phyloP scores from a whole-genome alignment of 441 rosid species.

The Theobroma grandiflorum region DNA sequence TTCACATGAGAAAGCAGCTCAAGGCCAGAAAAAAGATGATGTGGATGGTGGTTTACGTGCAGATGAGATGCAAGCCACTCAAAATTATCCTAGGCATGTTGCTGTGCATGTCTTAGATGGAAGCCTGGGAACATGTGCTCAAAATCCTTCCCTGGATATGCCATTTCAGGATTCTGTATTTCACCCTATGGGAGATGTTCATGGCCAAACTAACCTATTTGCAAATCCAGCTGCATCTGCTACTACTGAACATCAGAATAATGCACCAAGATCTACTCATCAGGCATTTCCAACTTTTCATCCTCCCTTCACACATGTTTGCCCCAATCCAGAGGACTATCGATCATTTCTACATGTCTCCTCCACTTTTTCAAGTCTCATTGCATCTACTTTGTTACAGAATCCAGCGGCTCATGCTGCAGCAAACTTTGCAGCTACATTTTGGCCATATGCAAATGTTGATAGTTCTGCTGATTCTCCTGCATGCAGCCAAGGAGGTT shows the following conservation, averaged over 20 bases:
- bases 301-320: conserved; percentile 50
- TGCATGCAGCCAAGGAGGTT: conserved; percentile 52
- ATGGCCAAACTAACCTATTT: conserved; percentile 48
- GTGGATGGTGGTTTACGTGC: conserved; percentile 38
- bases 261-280: conserved; percentile 47
- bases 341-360: conserved; percentile 75
- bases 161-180: conserved; percentile 59
- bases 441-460: conserved; percentile 74
- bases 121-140: conserved; percentile 53
- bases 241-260: conserved; percentile 53
- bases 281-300: conserved; percentile 67
- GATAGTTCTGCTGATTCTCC: conserved; percentile 66
- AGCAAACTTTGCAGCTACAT: conserved; percentile 84
- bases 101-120: conserved; percentile 72
- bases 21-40: conserved; percentile 44
- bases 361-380: conserved; percentile 83
- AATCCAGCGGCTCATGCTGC: conserved; percentile 94
- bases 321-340: conserved; percentile 70
- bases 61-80: conserved; percentile 56
- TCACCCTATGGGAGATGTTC: conserved; percentile 59
- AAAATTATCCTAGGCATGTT: conserved; percentile 74
- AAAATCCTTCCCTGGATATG: conserved; percentile 52
- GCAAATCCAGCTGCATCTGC: conserved; percentile 68
- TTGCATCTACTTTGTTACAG: conserved; percentile 83
- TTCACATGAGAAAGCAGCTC: conserved; percentile 43